Base-by-base conservation (phyloP, 805 yeast genomes). In the Metschnikowia aberdeeniae region DNA sequence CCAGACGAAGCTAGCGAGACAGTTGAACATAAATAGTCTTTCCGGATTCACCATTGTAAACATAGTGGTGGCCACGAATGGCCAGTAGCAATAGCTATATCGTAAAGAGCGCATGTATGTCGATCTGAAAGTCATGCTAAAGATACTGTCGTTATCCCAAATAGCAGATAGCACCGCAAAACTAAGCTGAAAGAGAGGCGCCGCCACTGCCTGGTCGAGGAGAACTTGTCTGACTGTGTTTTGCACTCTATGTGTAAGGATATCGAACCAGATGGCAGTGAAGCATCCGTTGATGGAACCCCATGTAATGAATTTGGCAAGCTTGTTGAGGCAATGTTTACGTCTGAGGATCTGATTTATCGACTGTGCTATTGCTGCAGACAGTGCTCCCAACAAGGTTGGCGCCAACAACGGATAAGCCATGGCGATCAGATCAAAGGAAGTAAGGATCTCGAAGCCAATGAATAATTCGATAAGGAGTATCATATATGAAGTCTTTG, bases 71-170 rank as follows among this genome's bases (percentile, higher is more conserved):
- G 84, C 78, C 43, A 79, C 75, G 34, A 76, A 61, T 3, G 87
- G 86, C 84, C 86, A 82, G 42, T 73, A 70, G 56, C 78, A 62
- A 55, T 76, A 80, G 30, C 82, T 74, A 45, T 75, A 72, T 44
- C 73, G 75, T 47, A 82, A 59, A 7, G 81, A 68, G 36, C 70
- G 74, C 43, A 77, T 45, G 50, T 70, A 79, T 7, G 75, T 62
- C 13, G 56, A 29, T 22, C 35, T 48, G 12, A 48, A 34, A 20
- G 36, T 28, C 43, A 46, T 45, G 28, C 47, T 36, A 8, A 67
- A 50, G 46, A 64, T 63, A 57, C 71, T 38, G 57, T 53, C 48
- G 30, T 72, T 66, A 46, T 82, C 86, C 86, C 87, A 82, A 9
- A 78, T 52, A 34, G 76, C 68, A 47, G 72, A 74, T 46, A 71